Evolutionary conservation across 2,329 filamentous ascomycete species (phyloP).

Genomic region (Dendryphion nanum): DNA sequence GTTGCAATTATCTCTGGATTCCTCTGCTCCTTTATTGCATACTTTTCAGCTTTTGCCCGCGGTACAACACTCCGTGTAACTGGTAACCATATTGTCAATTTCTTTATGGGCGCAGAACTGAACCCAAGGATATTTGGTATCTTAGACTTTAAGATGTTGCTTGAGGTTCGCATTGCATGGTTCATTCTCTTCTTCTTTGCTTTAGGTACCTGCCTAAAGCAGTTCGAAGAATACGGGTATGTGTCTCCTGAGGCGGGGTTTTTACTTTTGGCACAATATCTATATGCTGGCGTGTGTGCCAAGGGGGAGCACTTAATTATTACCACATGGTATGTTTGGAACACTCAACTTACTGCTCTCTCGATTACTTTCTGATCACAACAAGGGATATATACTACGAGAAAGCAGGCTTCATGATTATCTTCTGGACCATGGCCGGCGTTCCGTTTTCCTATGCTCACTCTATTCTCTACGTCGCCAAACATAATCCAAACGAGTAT

Average conservation of each 20-base stretch:
- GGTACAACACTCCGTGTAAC: constrained; percentile 92
- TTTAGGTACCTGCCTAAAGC: constrained; percentile 72
- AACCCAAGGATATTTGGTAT: constrained; percentile 83
- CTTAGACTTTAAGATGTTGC: constrained; percentile 93
- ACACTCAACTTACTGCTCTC: neutral
- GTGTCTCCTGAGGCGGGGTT: constrained; percentile 83
- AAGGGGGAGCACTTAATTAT: constrained; percentile 92
- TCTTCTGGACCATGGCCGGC: constrained; percentile 94
- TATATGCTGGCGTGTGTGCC: constrained; percentile 88
- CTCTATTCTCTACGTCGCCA: constrained; percentile 86
- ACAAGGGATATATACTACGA: constrained; percentile 89
- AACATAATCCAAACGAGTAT: constrained; percentile 75
- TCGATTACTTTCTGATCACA: neutral
- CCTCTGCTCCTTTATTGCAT: constrained; percentile 77
- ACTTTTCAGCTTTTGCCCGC: constrained; percentile 77
- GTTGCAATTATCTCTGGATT: constrained; percentile 92
- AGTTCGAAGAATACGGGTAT: constrained; percentile 82
- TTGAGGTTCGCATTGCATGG: constrained; percentile 89
- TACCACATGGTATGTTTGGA: constrained; percentile 66
- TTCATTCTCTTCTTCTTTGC: constrained; percentile 81
- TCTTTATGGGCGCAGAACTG: constrained; percentile 87
- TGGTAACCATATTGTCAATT: constrained; percentile 76
- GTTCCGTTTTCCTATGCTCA: constrained; percentile 91
- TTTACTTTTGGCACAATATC: constrained; percentile 82
- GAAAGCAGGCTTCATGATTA: constrained; percentile 97